Base-by-base conservation (phyloP, 2,329 filamentous ascomycete species). In the Penicillium sp. region DNA sequence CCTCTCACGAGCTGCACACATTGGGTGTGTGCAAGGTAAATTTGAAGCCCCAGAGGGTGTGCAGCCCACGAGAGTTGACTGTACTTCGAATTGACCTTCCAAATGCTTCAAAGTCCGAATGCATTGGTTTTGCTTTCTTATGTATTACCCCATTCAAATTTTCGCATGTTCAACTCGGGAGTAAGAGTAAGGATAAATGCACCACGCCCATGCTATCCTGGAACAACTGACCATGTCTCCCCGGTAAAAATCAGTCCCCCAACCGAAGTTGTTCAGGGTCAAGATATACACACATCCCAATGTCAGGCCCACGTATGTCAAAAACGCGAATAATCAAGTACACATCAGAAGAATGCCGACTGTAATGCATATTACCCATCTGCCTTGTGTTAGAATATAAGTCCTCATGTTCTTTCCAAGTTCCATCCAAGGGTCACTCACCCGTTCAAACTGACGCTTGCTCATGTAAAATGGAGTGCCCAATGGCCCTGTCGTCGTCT, bases 271-370 rank as follows among this genome's bases (percentile, higher is more conserved):
- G 52, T 24, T 54, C 45, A 26, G 52, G 52, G 37, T 54, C 52
- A 7, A 54, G 26, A 19, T 49, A 54, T 44, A 54, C 46, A 31
- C 52, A 22, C 52, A 56, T 52, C n/a, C 41, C 48, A 41, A 56
- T 46, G 21, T 22, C 21, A 41, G n/a, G 14, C 21, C 29, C 48
- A 48, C 49, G 31, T 45, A 56, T 52, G 29, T 52, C 44, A 56
- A 52, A 52, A 4, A 56, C 54, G 29, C 48, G 54, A 5, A 56
- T n/a, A 43, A 52, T 41, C 54, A 56, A 7, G 26, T 56, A 56
- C 5, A 56, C 48, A 13, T 52, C 49, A n/a, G 54, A 56, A 49
- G 21, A 19, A 35, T 48, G 19, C 3, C 16, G 16, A 19, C 26
- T 54, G 46, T 44, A 14, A 37, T 54, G 45, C 24, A 49, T 44